phyloP scores from a whole-genome alignment of 768 basidiomycete genomes.

The Clitopilus hobsonii region DNA sequence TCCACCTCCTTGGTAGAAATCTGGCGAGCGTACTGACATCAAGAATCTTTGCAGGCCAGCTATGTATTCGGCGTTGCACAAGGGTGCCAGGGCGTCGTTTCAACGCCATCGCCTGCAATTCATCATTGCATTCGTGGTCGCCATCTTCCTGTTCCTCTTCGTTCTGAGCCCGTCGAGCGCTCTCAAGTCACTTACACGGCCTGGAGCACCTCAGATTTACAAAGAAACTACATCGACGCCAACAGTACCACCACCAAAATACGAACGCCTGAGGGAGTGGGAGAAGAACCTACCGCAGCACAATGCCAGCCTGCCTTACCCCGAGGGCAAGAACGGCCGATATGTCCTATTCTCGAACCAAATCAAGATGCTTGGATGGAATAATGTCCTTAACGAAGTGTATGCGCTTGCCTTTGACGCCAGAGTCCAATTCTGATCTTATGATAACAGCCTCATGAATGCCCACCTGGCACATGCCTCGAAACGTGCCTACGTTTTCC shows the following conservation, averaged over 20 bases:
- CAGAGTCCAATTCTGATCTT: too few species aligned
- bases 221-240: slow-evolving; percentile 4
- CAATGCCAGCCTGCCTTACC: slow-evolving; percentile 28
- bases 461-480: slow-evolving; percentile 44
- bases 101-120: slow-evolving; percentile 9
- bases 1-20: neutral
- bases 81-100: slow-evolving; percentile 1
- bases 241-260: slow-evolving; percentile 24
- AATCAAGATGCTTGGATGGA: slow-evolving; percentile 33
- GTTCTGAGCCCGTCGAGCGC: neutral
- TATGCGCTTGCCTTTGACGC: slow-evolving; percentile 15
- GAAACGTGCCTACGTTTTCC: slow-evolving; percentile 46
- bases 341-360: slow-evolving; percentile 34
- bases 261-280: slow-evolving; percentile 22
- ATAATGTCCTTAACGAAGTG: slow-evolving; percentile 39
- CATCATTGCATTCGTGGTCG: slow-evolving; percentile 10
- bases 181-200: neutral
- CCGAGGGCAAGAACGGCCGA: slow-evolving; percentile 32
- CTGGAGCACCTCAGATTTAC: neutral
- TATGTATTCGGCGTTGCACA: neutral
- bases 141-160: slow-evolving; percentile 10
- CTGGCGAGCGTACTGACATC: neutral
- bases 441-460: slow-evolving; percentile 47
- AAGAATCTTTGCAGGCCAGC: neutral
- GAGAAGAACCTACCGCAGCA: slow-evolving; percentile 37